Evolutionary conservation across 192 early-diverging fungal genomes (phyloP).

Genomic region (Coemansia sp.): DNA sequence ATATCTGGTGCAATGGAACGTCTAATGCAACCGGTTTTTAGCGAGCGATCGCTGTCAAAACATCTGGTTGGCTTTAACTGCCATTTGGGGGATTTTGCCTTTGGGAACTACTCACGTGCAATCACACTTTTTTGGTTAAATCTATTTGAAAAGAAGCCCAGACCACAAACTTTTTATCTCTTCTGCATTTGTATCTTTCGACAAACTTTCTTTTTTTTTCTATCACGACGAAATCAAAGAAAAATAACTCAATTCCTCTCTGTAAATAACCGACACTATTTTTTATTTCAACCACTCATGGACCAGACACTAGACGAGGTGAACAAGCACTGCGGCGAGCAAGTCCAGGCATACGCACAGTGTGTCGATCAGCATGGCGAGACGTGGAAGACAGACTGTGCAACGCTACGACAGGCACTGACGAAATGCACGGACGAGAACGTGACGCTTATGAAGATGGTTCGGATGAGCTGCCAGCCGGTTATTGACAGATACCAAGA

Average conservation of each 20-base stretch:
- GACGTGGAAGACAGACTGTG: constrained; percentile 47
- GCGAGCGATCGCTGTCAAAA: too few species aligned
- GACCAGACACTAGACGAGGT: constrained; percentile 56
- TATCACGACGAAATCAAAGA: background rate
- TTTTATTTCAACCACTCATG: constrained; percentile 13
- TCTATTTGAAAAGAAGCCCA: too few species aligned
- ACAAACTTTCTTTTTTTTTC: background rate
- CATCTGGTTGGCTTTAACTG: too few species aligned
- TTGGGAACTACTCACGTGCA: too few species aligned
- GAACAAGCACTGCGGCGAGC: constrained; percentile 54
- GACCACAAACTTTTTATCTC: too few species aligned
- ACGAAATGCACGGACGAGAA: constrained; percentile 54
- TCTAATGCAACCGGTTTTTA: too few species aligned
- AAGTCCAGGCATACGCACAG: constrained; percentile 43
- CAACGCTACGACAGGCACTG: constrained; percentile 37
- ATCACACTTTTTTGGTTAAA: too few species aligned
- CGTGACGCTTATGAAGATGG: constrained; percentile 54
- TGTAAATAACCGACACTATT: background rate
- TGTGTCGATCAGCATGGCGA: constrained; percentile 47
- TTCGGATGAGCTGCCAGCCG: constrained; percentile 52
- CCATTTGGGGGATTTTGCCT: too few species aligned
- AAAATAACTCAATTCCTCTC: background rate
- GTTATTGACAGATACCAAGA: constrained; percentile 47
- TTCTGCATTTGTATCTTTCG: background rate
- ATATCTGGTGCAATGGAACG: background rate